phyloP scores from a whole-genome alignment of 1,284 basidiomycete species.

The Sanghuangporus weigelae region DNA sequence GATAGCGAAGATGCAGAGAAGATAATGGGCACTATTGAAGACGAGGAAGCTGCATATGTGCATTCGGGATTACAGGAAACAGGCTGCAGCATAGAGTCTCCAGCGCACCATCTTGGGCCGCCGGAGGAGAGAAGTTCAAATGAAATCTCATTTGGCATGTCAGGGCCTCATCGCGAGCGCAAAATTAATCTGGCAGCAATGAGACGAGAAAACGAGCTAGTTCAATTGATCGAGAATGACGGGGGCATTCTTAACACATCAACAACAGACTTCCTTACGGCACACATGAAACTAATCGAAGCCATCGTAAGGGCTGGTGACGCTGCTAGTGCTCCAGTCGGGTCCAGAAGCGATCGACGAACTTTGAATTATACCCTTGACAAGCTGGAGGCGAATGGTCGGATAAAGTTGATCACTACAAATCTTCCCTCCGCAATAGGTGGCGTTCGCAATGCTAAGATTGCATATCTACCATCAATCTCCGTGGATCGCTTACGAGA shows the following conservation, averaged over 20 bases:
- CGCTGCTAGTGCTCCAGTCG: constrained; percentile 59
- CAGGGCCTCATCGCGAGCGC: constrained; percentile 22
- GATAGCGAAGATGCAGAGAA: too few relatives aligned
- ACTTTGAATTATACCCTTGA: constrained; percentile 57
- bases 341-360: constrained; percentile 66
- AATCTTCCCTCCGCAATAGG: constrained; percentile 50
- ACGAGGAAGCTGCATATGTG: too few relatives aligned
- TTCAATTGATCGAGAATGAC: constrained; percentile 53
- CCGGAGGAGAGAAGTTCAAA: too few relatives aligned
- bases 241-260: constrained; percentile 63
- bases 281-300: constrained; percentile 55
- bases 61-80: too few relatives aligned
- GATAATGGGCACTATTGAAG: too few relatives aligned
- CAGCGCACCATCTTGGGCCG: too few relatives aligned
- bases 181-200: constrained; percentile 66
- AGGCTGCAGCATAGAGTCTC: too few relatives aligned
- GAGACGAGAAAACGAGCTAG: constrained; percentile 71
- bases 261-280: constrained; percentile 62
- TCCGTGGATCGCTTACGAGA: constrained; percentile 44
- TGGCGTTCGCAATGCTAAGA: constrained; percentile 44
- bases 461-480: constrained; percentile 56
- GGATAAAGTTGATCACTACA: constrained; percentile 62
- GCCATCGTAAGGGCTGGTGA: constrained; percentile 51
- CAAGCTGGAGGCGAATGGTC: constrained; percentile 54
- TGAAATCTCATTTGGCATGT: background rate